These are phyloP conservation scores for Candida koratica DNA, from an alignment of 805 yeast genomes.

Conservation along the genomic window DNA sequence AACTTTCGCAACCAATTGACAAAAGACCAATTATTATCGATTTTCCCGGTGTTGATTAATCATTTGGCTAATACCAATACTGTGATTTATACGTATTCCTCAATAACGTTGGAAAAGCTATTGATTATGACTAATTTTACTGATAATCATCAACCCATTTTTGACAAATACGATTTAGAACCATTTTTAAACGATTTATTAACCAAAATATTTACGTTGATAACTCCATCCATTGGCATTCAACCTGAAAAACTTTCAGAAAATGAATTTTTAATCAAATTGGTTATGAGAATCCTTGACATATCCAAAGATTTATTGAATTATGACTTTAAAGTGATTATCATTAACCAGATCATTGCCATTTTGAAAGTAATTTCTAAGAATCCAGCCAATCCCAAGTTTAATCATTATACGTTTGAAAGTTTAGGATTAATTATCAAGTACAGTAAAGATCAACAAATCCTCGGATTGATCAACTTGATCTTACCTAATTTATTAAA, in stretches of 20 bases:
- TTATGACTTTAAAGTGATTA: slow-evolving; percentile 39
- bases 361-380: slow-evolving; percentile 69
- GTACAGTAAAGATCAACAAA: slow-evolving; percentile 33
- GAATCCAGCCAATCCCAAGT: slow-evolving; percentile 94
- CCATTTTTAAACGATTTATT: slow-evolving; percentile 58
- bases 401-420: slow-evolving; percentile 88
- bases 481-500: slow-evolving; percentile 65
- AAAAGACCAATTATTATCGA: slow-evolving; percentile 72
- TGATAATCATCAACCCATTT: slow-evolving; percentile 54
- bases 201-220: slow-evolving; percentile 64
- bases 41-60: slow-evolving; percentile 71
- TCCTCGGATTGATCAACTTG: slow-evolving; percentile 39
- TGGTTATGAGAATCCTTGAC: slow-evolving; percentile 76
- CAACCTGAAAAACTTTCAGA: slow-evolving; percentile 90
- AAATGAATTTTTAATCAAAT: slow-evolving; percentile 88
- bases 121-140: slow-evolving; percentile 64
- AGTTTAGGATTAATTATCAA: slow-evolving; percentile 74
- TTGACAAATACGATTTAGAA: slow-evolving; percentile 68
- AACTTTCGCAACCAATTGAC: slow-evolving; percentile 90
- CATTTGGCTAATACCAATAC: slow-evolving; percentile 59
- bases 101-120: slow-evolving; percentile 87
- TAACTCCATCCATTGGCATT: slow-evolving; percentile 20
- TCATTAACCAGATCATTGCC: slow-evolving; percentile 61
- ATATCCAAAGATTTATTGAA: slow-evolving; percentile 66
- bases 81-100: slow-evolving; percentile 89